A percentile compares a stretch with the other conserved stretches of the same genome.
Evolutionary conservation across 2,329 filamentous ascomycete species (phyloP).

Genomic region (Paraconiothyrium sp.): DNA sequence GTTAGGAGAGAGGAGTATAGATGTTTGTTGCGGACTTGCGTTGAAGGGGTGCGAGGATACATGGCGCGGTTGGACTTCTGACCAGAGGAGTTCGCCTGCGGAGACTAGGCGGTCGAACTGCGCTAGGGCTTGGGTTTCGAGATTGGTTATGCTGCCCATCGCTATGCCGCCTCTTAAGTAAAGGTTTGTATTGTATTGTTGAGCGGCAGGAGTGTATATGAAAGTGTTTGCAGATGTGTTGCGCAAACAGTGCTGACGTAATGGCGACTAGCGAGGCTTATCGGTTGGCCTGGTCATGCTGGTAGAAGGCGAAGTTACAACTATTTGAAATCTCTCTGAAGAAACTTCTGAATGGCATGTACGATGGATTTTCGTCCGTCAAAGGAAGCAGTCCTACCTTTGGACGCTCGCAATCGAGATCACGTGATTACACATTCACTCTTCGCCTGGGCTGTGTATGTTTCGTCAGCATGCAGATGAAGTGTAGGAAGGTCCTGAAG

Average conservation of each 20-base stretch:
- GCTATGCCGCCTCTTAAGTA: background rate
- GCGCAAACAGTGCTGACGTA: background rate
- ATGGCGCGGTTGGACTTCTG: conserved; percentile 11
- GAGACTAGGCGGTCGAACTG: conserved; percentile 14
- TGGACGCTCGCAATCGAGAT: no score
- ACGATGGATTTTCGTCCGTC: no score
- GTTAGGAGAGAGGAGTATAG: background rate
- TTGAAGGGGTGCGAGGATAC: conserved; percentile 14
- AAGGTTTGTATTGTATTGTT: background rate
- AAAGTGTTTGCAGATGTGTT: background rate
- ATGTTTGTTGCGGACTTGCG: background rate
- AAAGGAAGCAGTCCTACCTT: no score
- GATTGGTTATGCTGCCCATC: background rate
- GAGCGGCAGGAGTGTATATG: background rate
- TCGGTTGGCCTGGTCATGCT: no score
- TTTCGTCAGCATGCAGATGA: no score
- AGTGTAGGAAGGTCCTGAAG: no score
- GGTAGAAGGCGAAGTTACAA: no score
- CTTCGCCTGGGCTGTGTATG: no score
- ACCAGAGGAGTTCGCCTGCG: conserved; percentile 11
- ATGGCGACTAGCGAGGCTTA: background rate
- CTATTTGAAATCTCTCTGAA: no score
- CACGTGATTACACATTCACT: no score
- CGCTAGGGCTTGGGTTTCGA: conserved; percentile 6
- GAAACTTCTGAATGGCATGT: no score